Evolutionary conservation across 176 grass and related monocot species (phyloP).

Genomic region (Coix lacrymajobi): DNA sequence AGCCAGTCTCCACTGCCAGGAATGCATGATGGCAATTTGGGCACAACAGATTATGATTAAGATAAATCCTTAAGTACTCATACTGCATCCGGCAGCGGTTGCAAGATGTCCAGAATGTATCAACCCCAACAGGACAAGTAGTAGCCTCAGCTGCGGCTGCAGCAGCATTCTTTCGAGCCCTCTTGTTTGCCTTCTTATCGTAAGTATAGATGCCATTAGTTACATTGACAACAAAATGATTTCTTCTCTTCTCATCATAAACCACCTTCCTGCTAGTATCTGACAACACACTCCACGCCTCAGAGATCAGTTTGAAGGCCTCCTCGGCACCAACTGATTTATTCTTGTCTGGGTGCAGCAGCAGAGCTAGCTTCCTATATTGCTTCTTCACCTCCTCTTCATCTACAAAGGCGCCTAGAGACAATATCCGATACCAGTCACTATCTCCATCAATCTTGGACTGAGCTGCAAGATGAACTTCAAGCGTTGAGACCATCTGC

Average conservation of each 20-base stretch:
- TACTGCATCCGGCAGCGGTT: slow-evolving; percentile 92
- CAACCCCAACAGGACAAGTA: slow-evolving; percentile 31
- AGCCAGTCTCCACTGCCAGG: slow-evolving; percentile 71
- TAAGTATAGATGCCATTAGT: slow-evolving; percentile 63
- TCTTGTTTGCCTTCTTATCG: slow-evolving; percentile 59
- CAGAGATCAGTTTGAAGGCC: slow-evolving; percentile 85
- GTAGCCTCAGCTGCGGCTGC: slow-evolving; percentile 34
- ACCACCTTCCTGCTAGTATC: slow-evolving; percentile 61
- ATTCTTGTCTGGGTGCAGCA: slow-evolving; percentile 94
- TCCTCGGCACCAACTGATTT: slow-evolving; percentile 73
- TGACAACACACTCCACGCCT: slow-evolving; percentile 87
- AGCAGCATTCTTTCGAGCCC: slow-evolving; percentile 58
- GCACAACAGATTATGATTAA: slow-evolving; percentile 89
- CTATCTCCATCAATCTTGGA: slow-evolving; percentile 69
- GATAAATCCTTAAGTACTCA: slow-evolving; percentile 82
- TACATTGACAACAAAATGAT: slow-evolving; percentile 40
- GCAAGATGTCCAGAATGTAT: slow-evolving; percentile 96
- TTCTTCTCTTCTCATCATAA: slow-evolving; percentile 80
- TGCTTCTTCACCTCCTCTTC: slow-evolving; percentile 93
- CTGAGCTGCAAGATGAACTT: slow-evolving; percentile 81
- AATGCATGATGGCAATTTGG: slow-evolving; percentile 91
- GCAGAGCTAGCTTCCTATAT: slow-evolving; percentile 76
- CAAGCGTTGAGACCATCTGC: slow-evolving; percentile 78
- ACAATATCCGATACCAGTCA: slow-evolving; percentile 87
- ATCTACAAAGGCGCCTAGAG: slow-evolving; percentile 52